A percentile compares a stretch with the other conserved stretches of the same genome.
phyloP scores from a whole-genome alignment of 345 rosid genomes.

The Populus deltoides region DNA sequence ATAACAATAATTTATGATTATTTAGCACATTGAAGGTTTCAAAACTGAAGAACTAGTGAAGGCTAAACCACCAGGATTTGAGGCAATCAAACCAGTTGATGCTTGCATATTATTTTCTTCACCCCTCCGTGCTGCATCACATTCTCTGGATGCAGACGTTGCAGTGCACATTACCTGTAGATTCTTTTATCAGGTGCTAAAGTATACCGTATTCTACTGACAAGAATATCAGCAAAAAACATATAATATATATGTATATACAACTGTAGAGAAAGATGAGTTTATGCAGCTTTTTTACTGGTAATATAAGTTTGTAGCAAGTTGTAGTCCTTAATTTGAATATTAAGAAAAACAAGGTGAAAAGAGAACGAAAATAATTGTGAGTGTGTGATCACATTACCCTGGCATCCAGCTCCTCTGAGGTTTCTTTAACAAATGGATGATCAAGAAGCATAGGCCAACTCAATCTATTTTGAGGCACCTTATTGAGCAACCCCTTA shows the following conservation, averaged over 20 bases:
- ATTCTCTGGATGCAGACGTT: conserved; percentile 33
- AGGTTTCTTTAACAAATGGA: conserved; percentile 81
- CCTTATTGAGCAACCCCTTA: conserved; percentile 96
- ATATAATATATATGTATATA: too few species aligned
- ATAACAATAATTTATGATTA: conserved; percentile 21
- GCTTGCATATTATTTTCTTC: conserved; percentile 45
- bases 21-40: conserved; percentile 1
- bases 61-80: conserved; percentile 29
- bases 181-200: conserved; percentile 23
- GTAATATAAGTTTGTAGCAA: neutral
- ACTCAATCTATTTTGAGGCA: conserved; percentile 84
- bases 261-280: neutral
- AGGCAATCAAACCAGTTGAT: conserved; percentile 37
- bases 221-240: too few species aligned
- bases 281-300: neutral
- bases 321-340: neutral
- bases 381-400: conserved; percentile 37
- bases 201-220: neutral
- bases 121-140: conserved; percentile 42
- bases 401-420: conserved; percentile 59
- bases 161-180: conserved; percentile 50
- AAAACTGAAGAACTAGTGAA: conserved; percentile 6
- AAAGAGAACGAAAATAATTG: neutral
- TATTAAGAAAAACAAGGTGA: neutral
- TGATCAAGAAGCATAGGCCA: conserved; percentile 98